Conservation (phyloP, 2,329 filamentous ascomycete species). For the Monosporascus cannonballus region DNA sequence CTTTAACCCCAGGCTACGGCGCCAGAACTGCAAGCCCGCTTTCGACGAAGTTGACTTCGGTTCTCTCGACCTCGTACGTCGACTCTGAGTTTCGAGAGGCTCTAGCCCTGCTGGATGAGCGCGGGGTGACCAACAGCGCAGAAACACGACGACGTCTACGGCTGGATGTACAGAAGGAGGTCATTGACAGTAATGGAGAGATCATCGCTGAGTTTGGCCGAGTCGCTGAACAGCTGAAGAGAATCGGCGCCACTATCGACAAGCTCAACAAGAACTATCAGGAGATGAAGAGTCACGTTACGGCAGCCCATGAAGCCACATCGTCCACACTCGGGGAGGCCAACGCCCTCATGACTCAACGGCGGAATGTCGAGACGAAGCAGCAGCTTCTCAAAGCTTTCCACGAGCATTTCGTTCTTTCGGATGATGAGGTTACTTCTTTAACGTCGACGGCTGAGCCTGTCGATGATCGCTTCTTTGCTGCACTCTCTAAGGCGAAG, state of each 20-base stretch:
- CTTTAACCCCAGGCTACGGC: slow-evolving; percentile 22
- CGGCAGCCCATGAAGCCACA: slow-evolving; percentile 68
- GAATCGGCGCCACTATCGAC: slow-evolving; percentile 73
- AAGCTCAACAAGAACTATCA: slow-evolving; percentile 74
- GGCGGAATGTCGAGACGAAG: slow-evolving; percentile 69
- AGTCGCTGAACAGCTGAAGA: slow-evolving; percentile 86
- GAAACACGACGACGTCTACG: slow-evolving; percentile 75
- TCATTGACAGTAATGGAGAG: slow-evolving; percentile 86
- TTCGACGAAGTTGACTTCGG: slow-evolving; percentile 73
- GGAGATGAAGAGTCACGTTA: slow-evolving; percentile 73
- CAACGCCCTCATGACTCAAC: slow-evolving; percentile 64
- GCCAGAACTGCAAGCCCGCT: slow-evolving; percentile 56
- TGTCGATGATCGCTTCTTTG: slow-evolving; percentile 81
- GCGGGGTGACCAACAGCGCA: slow-evolving; percentile 65
- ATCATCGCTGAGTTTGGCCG: slow-evolving; percentile 83
- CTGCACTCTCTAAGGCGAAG: slow-evolving; percentile 70
- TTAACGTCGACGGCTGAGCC: slow-evolving; percentile 75
- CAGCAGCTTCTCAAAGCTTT: slow-evolving; percentile 74
- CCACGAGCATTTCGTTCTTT: slow-evolving; percentile 74
- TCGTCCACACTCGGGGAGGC: slow-evolving; percentile 72
- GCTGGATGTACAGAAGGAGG: slow-evolving; percentile 81
- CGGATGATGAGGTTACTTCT: slow-evolving; percentile 69
- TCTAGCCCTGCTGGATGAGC: slow-evolving; percentile 68
- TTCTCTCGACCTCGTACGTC: slow-evolving; percentile 87
- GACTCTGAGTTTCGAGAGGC: slow-evolving; percentile 89